phyloP scores from a whole-genome alignment of 1,284 basidiomycete genomes.

The Naganishia albida region DNA sequence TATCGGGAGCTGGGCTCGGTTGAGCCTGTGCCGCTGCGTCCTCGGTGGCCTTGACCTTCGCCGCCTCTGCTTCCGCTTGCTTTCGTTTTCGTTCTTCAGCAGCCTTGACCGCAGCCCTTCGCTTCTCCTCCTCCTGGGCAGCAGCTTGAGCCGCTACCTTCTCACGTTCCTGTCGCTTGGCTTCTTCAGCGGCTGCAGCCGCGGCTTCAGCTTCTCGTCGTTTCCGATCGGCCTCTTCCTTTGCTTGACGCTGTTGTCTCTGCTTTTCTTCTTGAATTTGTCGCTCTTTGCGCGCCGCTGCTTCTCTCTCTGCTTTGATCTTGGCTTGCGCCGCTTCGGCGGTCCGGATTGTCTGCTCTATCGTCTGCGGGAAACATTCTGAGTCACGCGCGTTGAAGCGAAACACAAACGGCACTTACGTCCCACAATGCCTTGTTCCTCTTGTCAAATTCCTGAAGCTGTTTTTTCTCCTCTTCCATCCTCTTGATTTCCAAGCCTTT shows the following conservation, averaged over 20 bases:
- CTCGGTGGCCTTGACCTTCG: constrained; percentile 1
- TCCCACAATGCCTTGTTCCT: constrained; percentile 62
- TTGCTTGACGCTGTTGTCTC: constrained; percentile 5
- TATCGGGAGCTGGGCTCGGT: constrained; percentile 26
- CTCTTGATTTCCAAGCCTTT: constrained; percentile 25
- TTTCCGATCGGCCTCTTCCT: constrained; percentile 17
- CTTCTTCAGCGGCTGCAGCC: constrained; percentile 19
- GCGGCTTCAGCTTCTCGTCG: constrained; percentile 8
- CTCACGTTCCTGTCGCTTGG: constrained; percentile 11
- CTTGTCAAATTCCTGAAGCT: constrained; percentile 59
- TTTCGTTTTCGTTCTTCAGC: constrained; percentile 43
- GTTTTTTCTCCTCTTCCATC: constrained; percentile 55
- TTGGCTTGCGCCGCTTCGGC: constrained; percentile 28
- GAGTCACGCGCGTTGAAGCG: not conserved
- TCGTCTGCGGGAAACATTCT: not conserved
- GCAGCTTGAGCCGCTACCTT: constrained; percentile 29
- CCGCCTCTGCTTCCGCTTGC: constrained; percentile 5
- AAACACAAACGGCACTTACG: constrained; percentile 14
- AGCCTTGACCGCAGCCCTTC: constrained; percentile 34
- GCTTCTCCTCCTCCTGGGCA: constrained; percentile 32
- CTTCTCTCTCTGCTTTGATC: constrained; percentile 15
- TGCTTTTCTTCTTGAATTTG: constrained; percentile 20
- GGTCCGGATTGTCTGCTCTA: constrained; percentile 28
- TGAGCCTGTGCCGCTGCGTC: constrained; percentile 25
- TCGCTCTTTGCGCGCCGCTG: constrained; percentile 8